Evolutionary conservation across 495 filamentous ascomycete genomes (phyloP), one percentile per base, ranked within the genome.

Genomic region (Xylaria palmicola): DNA sequence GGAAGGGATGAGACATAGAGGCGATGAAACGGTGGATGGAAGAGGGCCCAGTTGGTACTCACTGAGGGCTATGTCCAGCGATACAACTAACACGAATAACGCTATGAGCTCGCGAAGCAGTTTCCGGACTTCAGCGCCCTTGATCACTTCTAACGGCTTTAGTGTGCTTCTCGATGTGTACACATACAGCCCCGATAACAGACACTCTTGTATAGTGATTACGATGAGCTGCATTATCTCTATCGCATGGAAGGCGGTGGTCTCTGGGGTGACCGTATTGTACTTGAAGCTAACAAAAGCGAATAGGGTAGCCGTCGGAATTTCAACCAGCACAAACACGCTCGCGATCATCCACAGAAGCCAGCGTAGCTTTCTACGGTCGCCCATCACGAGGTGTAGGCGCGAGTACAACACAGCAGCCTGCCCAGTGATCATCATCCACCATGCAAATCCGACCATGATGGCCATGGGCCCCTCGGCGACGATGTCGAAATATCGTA

Each of bases 351-450:
- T 85, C 40, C 55, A 64, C 5, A 86, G 71, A 0, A 88, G 77
- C 47, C 72, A 74, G 19, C 80, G 77, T 8, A 88, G 74, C 20
- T 82, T 72, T 32, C 72, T 74, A 24, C 68, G 75, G 73, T 71
- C 39, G 27, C 78, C 77, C 20, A 76, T 72, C 29, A 83, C 70
- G 37, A 89, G 75, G 62, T 89, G 83, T 7, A 89, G 75, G 15
- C 87, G 81, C 5, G 85, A 88, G 70, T 86, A 89, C 15, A 89
- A 78, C 7, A 90, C 84, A 36, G 89, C 64, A 3, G 84, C 84
- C 68, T 88, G 86, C 15, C 86, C 85, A 0, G 86, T 86, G 6
- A 89, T 82, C 85, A 88, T 87, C 30, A 69, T 62, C 58, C 75
- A 80, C 86, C 86, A 89, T 19, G 85, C 85, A 20, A 85, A 43